A percentile compares a stretch with the other conserved stretches of the same genome.
phyloP scores from a whole-genome alignment of 352 stramenopile species.

The Thalassiosira ordinaria region DNA sequence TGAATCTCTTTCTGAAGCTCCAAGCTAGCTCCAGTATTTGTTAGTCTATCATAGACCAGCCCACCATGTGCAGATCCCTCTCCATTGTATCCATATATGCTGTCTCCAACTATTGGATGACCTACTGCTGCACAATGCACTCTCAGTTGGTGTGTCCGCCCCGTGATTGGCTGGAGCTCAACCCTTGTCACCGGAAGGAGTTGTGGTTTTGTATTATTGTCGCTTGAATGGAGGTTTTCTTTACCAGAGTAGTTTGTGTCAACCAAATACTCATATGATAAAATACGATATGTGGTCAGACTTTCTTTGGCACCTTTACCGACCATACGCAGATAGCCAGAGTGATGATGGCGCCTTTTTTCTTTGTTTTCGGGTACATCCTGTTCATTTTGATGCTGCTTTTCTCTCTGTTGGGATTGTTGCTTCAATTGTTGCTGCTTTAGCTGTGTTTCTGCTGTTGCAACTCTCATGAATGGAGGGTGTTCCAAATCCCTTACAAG shows the following conservation, averaged over 20 bases:
- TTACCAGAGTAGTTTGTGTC: too few relatives aligned
- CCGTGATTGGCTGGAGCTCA: constrained; percentile 53
- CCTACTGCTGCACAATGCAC: constrained; percentile 92
- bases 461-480: constrained; percentile 78
- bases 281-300: constrained; percentile 64
- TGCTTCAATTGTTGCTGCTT: constrained; percentile 22
- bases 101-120: constrained; percentile 92
- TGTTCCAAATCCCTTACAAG: constrained; percentile 70
- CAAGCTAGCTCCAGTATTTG: neutral
- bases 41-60: constrained; percentile 12
- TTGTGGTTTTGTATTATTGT: constrained; percentile 24
- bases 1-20: constrained; percentile 29
- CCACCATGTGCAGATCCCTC: constrained; percentile 54
- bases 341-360: too few relatives aligned
- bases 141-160: constrained; percentile 92
- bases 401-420: neutral
- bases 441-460: constrained; percentile 38
- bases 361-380: too few relatives aligned
- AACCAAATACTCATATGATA: constrained; percentile 58
- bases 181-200: constrained; percentile 49
- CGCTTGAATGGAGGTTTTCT: too few relatives aligned
- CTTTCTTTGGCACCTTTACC: constrained; percentile 72
- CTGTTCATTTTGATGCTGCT: constrained; percentile 16
- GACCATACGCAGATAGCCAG: constrained; percentile 68
- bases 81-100: constrained; percentile 86